A percentile compares a stretch with the other conserved stretches of the same genome.
Evolutionary conservation across 495 filamentous ascomycete species (phyloP).

Genomic region (Talaromyces borbonicus): DNA sequence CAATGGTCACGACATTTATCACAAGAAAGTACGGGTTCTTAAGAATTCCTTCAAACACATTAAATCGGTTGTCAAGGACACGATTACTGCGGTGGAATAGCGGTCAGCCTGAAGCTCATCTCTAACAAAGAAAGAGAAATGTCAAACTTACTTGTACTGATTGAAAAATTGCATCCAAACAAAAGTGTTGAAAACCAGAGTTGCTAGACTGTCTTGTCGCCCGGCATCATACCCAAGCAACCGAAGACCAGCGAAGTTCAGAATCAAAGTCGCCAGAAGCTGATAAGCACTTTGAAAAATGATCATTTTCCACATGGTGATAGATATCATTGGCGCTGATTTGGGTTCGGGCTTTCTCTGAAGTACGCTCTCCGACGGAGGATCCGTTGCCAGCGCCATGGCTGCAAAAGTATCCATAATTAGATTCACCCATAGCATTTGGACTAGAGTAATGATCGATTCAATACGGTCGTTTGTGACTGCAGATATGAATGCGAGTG

Average conservation of each 20-base stretch:
- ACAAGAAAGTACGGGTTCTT: conserved; percentile 72
- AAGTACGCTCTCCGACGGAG: conserved; percentile 67
- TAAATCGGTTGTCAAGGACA: conserved; percentile 78
- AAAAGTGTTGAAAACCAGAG: conserved; percentile 86
- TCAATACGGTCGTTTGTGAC: conserved; percentile 54
- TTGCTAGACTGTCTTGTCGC: conserved; percentile 44
- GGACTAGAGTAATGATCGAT: conserved; percentile 75
- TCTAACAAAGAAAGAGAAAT: background rate
- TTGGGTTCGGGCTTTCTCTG: conserved; percentile 79
- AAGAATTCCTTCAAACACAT: conserved; percentile 75
- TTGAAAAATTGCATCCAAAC: conserved; percentile 98
- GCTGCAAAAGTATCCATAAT: conserved; percentile 94
- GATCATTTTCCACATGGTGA: conserved; percentile 97
- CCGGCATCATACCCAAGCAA: conserved; percentile 46
- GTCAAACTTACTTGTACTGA: conserved; percentile 35
- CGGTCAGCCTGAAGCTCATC: background rate
- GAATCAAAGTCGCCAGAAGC: conserved; percentile 62
- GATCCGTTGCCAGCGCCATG: conserved; percentile 76
- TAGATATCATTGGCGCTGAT: conserved; percentile 62
- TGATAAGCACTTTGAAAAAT: conserved; percentile 79
- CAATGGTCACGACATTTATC: conserved; percentile 75
- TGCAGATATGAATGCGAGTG: conserved; percentile 74
- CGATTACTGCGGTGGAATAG: conserved; percentile 59
- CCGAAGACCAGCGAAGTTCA: conserved; percentile 59
- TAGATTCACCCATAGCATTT: conserved; percentile 85